Percentiles rank a stretch among this genome's conserved stretches.
Conservation (phyloP, 2,329 filamentous ascomycete genomes). For the Pleurostoma richardsiae region DNA sequence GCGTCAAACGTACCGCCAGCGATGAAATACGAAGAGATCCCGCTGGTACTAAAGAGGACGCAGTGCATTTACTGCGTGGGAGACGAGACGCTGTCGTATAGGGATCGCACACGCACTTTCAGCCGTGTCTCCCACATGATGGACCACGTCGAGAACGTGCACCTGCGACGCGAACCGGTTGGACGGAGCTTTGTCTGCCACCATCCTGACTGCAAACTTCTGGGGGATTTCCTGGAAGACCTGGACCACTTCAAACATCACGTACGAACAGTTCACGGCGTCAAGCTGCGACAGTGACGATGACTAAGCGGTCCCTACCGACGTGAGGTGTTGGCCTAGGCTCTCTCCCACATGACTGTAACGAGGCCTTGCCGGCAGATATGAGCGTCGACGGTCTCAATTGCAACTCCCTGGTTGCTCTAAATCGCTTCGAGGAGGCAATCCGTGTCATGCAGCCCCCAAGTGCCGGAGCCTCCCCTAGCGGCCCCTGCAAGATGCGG, state of each 20-base stretch:
- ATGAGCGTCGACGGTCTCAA: not conserved
- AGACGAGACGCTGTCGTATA: slow-evolving; percentile 4
- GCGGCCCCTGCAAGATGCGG: too few relatives aligned
- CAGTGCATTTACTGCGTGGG: slow-evolving; percentile 7
- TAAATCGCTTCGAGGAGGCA: not conserved
- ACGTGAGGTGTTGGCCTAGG: not conserved
- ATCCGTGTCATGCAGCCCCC: too few relatives aligned
- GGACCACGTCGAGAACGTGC: slow-evolving; percentile 7
- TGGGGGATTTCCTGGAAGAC: slow-evolving; percentile 4
- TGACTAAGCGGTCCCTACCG: not conserved
- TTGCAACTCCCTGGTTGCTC: not conserved
- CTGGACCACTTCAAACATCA: slow-evolving; percentile 6
- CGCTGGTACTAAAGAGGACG: slow-evolving; percentile 2
- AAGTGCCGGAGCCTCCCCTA: too few relatives aligned
- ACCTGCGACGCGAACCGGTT: slow-evolving; percentile 1
- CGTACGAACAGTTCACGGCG: slow-evolving; percentile 4
- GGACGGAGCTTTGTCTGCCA: slow-evolving; percentile 3
- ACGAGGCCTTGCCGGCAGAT: not conserved
- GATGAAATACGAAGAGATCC: slow-evolving; percentile 4
- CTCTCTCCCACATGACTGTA: not conserved
- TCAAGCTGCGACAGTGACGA: slow-evolving; percentile 1
- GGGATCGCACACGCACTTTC: slow-evolving; percentile 1
- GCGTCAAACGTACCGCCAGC: not conserved
- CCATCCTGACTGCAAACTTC: slow-evolving; percentile 5
- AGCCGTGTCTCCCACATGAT: slow-evolving; percentile 6